phyloP scores from a whole-genome alignment of 2,329 filamentous ascomycete species.

The Xylaria sp. region DNA sequence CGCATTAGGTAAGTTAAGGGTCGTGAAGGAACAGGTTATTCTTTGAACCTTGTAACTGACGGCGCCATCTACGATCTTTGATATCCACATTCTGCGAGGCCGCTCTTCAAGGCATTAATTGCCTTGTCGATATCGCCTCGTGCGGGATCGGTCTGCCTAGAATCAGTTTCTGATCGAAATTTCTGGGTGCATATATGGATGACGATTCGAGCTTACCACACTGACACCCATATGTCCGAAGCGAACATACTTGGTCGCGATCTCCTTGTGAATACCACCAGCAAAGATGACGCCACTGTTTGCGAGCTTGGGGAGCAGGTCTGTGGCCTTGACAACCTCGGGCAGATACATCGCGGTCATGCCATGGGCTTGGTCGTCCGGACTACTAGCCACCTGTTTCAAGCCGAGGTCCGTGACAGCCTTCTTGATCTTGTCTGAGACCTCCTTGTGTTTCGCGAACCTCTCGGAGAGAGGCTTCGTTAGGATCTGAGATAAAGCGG shows the following conservation, averaged over 20 bases:
- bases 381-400: conserved; percentile 84
- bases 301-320: conserved; percentile 84
- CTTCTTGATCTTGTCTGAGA: conserved; percentile 88
- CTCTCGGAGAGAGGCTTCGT: conserved; percentile 81
- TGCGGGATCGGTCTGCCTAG: conserved; percentile 72
- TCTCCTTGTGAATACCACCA: conserved; percentile 94
- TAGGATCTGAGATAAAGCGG: conserved; percentile 85
- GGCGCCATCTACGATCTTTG: conserved; percentile 54
- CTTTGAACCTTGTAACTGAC: background rate
- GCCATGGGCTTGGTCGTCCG: conserved; percentile 91
- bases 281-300: conserved; percentile 94
- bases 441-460: conserved; percentile 81
- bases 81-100: conserved; percentile 78
- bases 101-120: conserved; percentile 78
- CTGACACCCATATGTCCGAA: conserved; percentile 99
- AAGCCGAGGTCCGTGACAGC: conserved; percentile 82
- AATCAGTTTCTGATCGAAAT: conserved; percentile 38
- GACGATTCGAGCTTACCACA: conserved; percentile 65
- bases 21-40: background rate
- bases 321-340: conserved; percentile 80
- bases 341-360: conserved; percentile 99
- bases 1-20: background rate
- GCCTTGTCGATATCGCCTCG: conserved; percentile 87
- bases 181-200: background rate
- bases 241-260: conserved; percentile 90